These are phyloP conservation scores for Cystobasidium sp. DNA, from an alignment of 1,284 basidiomycete genomes.

Conservation along the genomic window DNA sequence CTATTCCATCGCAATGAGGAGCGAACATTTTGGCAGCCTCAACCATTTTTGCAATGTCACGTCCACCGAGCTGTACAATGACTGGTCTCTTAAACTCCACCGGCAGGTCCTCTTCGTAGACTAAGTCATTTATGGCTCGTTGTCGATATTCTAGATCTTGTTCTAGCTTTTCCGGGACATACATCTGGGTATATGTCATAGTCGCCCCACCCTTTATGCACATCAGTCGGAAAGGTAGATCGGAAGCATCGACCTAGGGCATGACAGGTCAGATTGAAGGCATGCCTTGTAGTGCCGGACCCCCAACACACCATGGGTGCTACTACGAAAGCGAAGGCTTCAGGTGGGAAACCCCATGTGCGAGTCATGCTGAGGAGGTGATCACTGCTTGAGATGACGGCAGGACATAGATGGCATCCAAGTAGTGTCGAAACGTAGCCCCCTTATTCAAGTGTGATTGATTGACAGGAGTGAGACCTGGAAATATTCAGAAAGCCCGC, in stretches of 20 bases:
- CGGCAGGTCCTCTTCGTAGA: not conserved
- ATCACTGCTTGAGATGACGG: no score
- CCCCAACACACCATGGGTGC: constrained; percentile 27
- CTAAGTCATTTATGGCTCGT: constrained; percentile 23
- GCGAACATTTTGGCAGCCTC: constrained; percentile 26
- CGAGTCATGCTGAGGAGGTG: constrained; percentile 5
- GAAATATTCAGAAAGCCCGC: not conserved
- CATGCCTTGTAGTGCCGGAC: not conserved
- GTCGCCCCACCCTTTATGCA: constrained; percentile 32
- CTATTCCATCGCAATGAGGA: constrained; percentile 24
- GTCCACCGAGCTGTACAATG: constrained; percentile 36
- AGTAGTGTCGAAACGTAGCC: no score
- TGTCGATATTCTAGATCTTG: constrained; percentile 13
- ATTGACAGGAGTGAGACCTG: not conserved
- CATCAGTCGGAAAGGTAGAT: constrained; percentile 35
- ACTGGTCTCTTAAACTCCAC: constrained; percentile 14
- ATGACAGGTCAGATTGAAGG: not conserved
- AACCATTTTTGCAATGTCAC: constrained; percentile 13
- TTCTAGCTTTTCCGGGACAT: constrained; percentile 16
- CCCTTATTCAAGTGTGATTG: no score
- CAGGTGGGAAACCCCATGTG: not conserved
- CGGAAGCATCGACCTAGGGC: constrained; percentile 29
- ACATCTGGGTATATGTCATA: constrained; percentile 39
- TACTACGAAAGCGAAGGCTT: constrained; percentile 6
- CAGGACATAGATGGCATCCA: no score